Evolutionary conservation across 2,329 filamentous ascomycete genomes (phyloP).

Genomic region (Seiridium cupressi): DNA sequence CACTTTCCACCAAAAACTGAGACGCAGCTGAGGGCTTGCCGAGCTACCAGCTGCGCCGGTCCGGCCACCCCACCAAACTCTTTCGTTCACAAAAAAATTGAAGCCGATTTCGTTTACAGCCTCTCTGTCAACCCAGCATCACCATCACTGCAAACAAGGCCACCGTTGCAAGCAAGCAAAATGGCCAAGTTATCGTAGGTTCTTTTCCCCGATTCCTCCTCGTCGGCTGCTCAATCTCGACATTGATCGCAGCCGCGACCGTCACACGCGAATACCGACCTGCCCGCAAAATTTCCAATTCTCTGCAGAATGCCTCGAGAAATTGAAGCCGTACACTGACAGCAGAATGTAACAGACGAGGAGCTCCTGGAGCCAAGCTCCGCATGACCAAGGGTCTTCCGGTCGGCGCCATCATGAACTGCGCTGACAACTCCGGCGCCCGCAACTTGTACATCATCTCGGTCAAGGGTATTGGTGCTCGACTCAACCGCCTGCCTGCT

Average conservation of each 20-base stretch:
- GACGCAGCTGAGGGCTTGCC: too few relatives aligned
- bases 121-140: too few relatives aligned
- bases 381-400: slow-evolving; percentile 99
- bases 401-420: slow-evolving; percentile 99
- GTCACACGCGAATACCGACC: not conserved
- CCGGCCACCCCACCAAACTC: too few relatives aligned
- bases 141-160: too few relatives aligned
- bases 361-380: not conserved
- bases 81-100: too few relatives aligned
- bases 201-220: not conserved
- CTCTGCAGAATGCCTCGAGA: too few relatives aligned
- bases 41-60: too few relatives aligned
- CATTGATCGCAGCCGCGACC: not conserved
- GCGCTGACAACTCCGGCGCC: slow-evolving; percentile 98
- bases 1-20: too few relatives aligned
- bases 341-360: not conserved
- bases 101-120: too few relatives aligned
- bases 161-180: not conserved
- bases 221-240: not conserved
- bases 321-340: too few relatives aligned
- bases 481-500: slow-evolving; percentile 94
- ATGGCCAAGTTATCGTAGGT: not conserved
- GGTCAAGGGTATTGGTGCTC: slow-evolving; percentile 97
- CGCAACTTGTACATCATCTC: slow-evolving; percentile 99
- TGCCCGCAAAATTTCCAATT: not conserved